Evolutionary conservation across 805 yeast genomes (phyloP).

Genomic region (Metschnikowia lachancei): DNA sequence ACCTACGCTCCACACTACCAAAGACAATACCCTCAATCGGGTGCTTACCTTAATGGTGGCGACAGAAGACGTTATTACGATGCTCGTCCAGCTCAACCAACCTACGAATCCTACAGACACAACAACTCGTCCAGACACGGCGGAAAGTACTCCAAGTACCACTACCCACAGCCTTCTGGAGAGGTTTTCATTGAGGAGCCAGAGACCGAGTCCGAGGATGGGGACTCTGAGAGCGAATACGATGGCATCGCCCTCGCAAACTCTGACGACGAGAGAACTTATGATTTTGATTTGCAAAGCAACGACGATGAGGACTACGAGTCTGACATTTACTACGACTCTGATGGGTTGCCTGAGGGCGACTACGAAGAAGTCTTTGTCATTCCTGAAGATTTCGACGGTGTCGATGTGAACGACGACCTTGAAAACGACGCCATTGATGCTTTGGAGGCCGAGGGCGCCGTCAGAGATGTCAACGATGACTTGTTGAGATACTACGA

Average conservation of each 20-base stretch:
- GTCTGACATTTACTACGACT: constrained; percentile 18
- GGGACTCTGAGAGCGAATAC: constrained; percentile 23
- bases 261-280: constrained; percentile 23
- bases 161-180: constrained; percentile 34
- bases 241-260: constrained; percentile 19
- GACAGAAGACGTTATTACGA: constrained; percentile 1
- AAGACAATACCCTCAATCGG: constrained; percentile 2
- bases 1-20: constrained; percentile 3
- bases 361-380: constrained; percentile 17
- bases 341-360: constrained; percentile 24
- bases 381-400: constrained; percentile 30
- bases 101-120: constrained; percentile 2
- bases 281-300: constrained; percentile 30
- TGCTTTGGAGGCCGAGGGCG: constrained; percentile 31
- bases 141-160: constrained; percentile 32
- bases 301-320: constrained; percentile 15
- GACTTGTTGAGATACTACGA: constrained; percentile 27
- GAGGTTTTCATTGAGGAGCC: constrained; percentile 45
- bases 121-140: constrained; percentile 7
- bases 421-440: constrained; percentile 34
- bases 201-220: constrained; percentile 32
- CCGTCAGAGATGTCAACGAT: constrained; percentile 24
- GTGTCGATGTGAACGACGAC: constrained; percentile 39
- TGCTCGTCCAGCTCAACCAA: background rate
- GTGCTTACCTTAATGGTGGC: constrained; percentile 1